These are phyloP conservation scores for Candida maesae DNA, from an alignment of 805 yeast genomes.

Conservation along the genomic window DNA sequence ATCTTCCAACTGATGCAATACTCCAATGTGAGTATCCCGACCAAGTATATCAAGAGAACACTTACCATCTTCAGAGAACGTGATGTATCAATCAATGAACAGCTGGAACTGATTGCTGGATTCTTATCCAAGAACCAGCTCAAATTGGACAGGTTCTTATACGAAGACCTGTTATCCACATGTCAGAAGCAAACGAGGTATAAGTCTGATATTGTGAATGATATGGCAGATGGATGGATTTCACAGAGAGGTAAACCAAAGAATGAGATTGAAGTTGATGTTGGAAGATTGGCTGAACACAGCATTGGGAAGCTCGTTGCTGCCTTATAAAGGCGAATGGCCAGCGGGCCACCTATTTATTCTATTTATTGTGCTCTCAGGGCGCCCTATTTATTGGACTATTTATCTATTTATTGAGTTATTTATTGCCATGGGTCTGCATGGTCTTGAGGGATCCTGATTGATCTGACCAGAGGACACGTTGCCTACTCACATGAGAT, in stretches of 20 bases:
- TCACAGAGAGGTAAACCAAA: neutral
- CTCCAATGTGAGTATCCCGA: neutral
- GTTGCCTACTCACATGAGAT: too few relatives aligned
- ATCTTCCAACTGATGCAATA: conserved; percentile 5
- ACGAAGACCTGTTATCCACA: conserved; percentile 1
- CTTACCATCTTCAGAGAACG: conserved; percentile 2
- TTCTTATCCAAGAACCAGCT: conserved; percentile 1
- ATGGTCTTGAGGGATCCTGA: neutral
- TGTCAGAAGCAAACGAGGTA: conserved; percentile 8
- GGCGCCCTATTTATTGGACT: conserved; percentile 4
- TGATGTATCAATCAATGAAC: conserved; percentile 1
- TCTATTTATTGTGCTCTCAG: conserved; percentile 2
- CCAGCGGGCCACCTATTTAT: too few relatives aligned
- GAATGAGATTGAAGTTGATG: conserved; percentile 1
- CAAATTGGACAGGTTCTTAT: conserved; percentile 1
- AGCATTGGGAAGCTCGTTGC: conserved; percentile 3
- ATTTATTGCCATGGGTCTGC: neutral
- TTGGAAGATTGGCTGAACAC: conserved; percentile 2
- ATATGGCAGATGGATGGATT: conserved; percentile 13
- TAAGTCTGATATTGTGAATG: conserved; percentile 2
- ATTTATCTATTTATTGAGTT: conserved; percentile 1
- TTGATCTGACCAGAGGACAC: too few relatives aligned
- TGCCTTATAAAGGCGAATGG: neutral
- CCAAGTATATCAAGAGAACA: neutral
- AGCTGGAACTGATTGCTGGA: conserved; percentile 1